A percentile compares a stretch with the other conserved stretches of the same genome.
These are phyloP conservation scores for Helicostylum pulchrum DNA, from an alignment of 192 early-diverging fungal genomes.

Conservation along the genomic window DNA sequence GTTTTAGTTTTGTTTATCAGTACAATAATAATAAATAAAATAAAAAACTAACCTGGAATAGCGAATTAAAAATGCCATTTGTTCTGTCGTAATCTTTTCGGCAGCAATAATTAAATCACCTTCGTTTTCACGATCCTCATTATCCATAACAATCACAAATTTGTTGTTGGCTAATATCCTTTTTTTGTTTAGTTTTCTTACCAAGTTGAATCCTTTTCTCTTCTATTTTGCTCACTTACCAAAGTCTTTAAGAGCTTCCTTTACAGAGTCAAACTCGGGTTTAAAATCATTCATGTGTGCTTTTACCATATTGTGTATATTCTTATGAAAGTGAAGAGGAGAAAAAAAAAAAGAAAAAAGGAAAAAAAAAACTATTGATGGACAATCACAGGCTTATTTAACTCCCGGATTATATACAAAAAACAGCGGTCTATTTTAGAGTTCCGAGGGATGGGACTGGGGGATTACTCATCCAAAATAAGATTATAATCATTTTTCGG, in stretches of 20 bases:
- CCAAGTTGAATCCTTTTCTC: background rate
- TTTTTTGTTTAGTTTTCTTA: background rate
- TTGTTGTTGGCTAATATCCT: conserved; percentile 63
- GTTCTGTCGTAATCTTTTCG: conserved; percentile 87
- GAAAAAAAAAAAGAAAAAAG: too few species aligned
- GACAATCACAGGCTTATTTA: too few species aligned
- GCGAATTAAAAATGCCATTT: conserved; percentile 94
- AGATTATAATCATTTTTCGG: too few species aligned
- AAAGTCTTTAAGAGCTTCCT: conserved; percentile 61
- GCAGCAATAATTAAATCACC: conserved; percentile 97
- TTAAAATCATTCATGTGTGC: background rate
- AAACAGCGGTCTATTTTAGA: too few species aligned
- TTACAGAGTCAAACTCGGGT: conserved; percentile 62
- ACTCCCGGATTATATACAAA: too few species aligned
- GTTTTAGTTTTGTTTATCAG: too few species aligned
- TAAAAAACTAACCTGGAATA: conserved; percentile 70
- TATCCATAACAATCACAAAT: conserved; percentile 91
- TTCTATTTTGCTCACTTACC: conserved; percentile 40
- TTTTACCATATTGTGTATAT: background rate
- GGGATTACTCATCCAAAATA: too few species aligned
- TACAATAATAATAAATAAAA: background rate
- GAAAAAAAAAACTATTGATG: too few species aligned
- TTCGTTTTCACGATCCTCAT: conserved; percentile 99
- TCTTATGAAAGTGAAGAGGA: too few species aligned
- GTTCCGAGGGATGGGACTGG: too few species aligned